Percentiles rank a stretch among this genome's conserved stretches.
phyloP scores from a whole-genome alignment of 169 alveolate genomes.

The Plasmodium adleri region DNA sequence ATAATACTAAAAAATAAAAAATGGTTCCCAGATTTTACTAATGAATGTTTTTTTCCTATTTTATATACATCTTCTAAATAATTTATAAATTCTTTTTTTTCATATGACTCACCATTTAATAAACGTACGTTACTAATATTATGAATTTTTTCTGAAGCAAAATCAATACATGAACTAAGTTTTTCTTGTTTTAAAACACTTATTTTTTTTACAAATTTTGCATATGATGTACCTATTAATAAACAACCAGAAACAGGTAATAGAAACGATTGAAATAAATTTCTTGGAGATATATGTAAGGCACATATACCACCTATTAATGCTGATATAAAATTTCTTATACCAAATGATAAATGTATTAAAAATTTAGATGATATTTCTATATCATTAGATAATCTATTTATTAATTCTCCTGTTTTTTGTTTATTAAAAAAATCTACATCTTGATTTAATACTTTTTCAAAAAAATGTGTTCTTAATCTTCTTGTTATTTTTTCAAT shows the following conservation, averaged over 20 bases:
- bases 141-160: slow-evolving; percentile 65
- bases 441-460: slow-evolving; percentile 75
- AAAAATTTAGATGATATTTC: slow-evolving; percentile 75
- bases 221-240: slow-evolving; percentile 65
- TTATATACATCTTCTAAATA: slow-evolving; percentile 71
- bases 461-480: slow-evolving; percentile 75
- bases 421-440: slow-evolving; percentile 77
- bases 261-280: slow-evolving; percentile 42
- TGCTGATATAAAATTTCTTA: slow-evolving; percentile 61
- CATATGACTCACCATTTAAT: slow-evolving; percentile 56
- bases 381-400: slow-evolving; percentile 76
- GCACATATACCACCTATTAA: slow-evolving; percentile 65
- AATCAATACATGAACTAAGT: slow-evolving; percentile 57
- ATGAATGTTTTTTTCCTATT: slow-evolving; percentile 39
- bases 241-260: slow-evolving; percentile 45
- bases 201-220: slow-evolving; percentile 35
- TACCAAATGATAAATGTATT: slow-evolving; percentile 67
- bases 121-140: slow-evolving; percentile 49
- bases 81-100: slow-evolving; percentile 58
- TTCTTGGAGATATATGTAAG: slow-evolving; percentile 67
- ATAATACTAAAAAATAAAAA: slow-evolving; percentile 57
- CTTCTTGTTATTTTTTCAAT: slow-evolving; percentile 77
- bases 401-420: slow-evolving; percentile 77
- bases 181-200: slow-evolving; percentile 57
- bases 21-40: slow-evolving; percentile 63